A percentile compares a stretch with the other conserved stretches of the same genome.
Evolutionary conservation across 1,284 basidiomycete genomes (phyloP).

Genomic region (Ustilago crameri): DNA sequence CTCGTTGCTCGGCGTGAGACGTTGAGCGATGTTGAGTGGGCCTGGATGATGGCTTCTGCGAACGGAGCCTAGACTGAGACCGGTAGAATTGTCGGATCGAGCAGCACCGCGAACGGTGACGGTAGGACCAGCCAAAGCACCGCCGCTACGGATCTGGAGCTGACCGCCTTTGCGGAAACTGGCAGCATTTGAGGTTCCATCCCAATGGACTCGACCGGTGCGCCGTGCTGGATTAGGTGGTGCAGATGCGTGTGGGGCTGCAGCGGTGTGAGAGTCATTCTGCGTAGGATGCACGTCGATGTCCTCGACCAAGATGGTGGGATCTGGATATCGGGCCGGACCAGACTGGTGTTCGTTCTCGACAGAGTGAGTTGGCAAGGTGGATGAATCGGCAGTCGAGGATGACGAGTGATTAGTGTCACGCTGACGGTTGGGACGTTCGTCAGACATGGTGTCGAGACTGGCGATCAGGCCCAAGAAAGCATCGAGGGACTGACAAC

Average conservation of each 20-base stretch:
- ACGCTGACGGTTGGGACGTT: slow-evolving; percentile 12
- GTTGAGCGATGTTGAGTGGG: slow-evolving; percentile 56
- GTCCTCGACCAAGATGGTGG: slow-evolving; percentile 16
- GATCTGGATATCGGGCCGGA: slow-evolving; percentile 5
- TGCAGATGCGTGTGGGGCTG: too few relatives aligned
- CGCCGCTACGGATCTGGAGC: slow-evolving; percentile 34
- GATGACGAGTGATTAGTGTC: slow-evolving; percentile 23
- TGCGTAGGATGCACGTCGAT: slow-evolving; percentile 17
- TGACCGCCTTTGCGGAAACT: slow-evolving; percentile 35
- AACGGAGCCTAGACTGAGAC: slow-evolving; percentile 43
- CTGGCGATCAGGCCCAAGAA: not conserved
- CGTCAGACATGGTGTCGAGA: slow-evolving; percentile 24
- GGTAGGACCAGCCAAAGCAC: slow-evolving; percentile 41
- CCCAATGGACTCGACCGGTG: slow-evolving; percentile 47
- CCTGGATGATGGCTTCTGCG: slow-evolving; percentile 60
- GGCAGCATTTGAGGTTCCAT: slow-evolving; percentile 44
- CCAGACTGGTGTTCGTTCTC: slow-evolving; percentile 12
- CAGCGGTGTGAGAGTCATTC: slow-evolving; percentile 13
- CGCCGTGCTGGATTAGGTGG: slow-evolving; percentile 16
- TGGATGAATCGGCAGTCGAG: slow-evolving; percentile 34
- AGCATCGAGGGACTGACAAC: slow-evolving; percentile 7
- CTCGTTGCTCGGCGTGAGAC: slow-evolving; percentile 33
- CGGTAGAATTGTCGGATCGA: slow-evolving; percentile 6
- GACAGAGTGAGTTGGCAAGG: slow-evolving; percentile 21
- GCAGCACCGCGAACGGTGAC: slow-evolving; percentile 48